Evolutionary conservation across 345 rosid genomes (phyloP), one percentile per base, ranked within the genome.

Genomic region (Salix caprea): DNA sequence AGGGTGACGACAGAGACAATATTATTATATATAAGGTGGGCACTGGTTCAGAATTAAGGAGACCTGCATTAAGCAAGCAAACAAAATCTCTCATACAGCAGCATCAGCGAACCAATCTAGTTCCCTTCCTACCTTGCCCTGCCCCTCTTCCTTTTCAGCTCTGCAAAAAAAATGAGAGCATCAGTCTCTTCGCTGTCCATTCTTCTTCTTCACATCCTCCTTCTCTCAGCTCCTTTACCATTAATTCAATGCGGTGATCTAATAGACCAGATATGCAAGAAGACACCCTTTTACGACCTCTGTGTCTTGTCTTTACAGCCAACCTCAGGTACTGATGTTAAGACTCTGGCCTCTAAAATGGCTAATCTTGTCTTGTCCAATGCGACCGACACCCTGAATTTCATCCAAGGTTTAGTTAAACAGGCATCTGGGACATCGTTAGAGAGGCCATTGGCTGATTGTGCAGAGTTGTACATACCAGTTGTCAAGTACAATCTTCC

Each of bases 391-490:
- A 87, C 91, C 0, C 74, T 93, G 67, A 80, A 64, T 6, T 89
- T 79, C 82, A 90, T 90, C 28, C 82, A 86, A 67, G 79, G 77
- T 5, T 79, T 82, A 30, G 83, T 91, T 37, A 87, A 75, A 71
- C 82, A 78, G 26, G 73, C 80, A 4, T 65, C 84, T 21, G 94
- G 91, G 69, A 93, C 94, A 4, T 69, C 82, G 68, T 65, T 78
- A 14, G 93, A 95, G 87, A 82, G 89, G 16, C 89, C 88, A 1
- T 67, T 95, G 79, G 99, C 94, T 23, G 73, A 88, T 3, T 95
- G 99, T 16, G 96, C 96, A 0, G 97, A 95, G 72, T 61, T 95
- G 34, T 93, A 95, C 81, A 89, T 92, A n/a, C 97, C 97, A 4
- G 91, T 91, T 13, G 97, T 95, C 9, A 79, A 78, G 87, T 95